A percentile compares a stretch with the other conserved stretches of the same genome.
Evolutionary conservation across 2,329 filamentous ascomycete genomes (phyloP).

Genomic region (Periconia digitata): DNA sequence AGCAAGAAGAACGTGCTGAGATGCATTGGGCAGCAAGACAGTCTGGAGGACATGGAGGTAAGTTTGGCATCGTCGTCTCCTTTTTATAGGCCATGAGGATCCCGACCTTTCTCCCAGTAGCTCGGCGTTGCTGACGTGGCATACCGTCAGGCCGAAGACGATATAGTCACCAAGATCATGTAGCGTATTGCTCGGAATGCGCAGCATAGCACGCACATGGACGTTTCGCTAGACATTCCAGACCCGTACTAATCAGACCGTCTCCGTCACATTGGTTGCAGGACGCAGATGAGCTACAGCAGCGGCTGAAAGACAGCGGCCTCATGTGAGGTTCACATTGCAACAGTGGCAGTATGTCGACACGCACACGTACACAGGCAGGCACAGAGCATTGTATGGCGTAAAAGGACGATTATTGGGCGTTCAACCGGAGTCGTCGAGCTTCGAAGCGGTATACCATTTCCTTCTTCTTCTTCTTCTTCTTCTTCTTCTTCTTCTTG

Average conservation of each 20-base stretch:
- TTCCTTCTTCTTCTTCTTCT: slow-evolving; percentile 12
- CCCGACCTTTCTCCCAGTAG: slow-evolving; percentile 21
- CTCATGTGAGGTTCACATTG: slow-evolving; percentile 25
- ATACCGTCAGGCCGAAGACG: slow-evolving; percentile 75
- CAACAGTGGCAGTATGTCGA: background rate
- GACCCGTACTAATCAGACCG: slow-evolving; percentile 31
- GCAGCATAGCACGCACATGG: slow-evolving; percentile 6
- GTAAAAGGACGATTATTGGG: slow-evolving; percentile 14
- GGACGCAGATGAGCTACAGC: slow-evolving; percentile 34
- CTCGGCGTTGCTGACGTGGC: slow-evolving; percentile 46
- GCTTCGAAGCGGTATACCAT: slow-evolving; percentile 30
- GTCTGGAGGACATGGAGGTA: slow-evolving; percentile 98
- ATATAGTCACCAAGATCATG: slow-evolving; percentile 84
- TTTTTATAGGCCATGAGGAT: slow-evolving; percentile 4
- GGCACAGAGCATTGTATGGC: slow-evolving; percentile 22
- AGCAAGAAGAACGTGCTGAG: slow-evolving; percentile 98
- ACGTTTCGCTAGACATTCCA: slow-evolving; percentile 11
- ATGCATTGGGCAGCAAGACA: slow-evolving; percentile 96
- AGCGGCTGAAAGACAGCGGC: slow-evolving; percentile 32
- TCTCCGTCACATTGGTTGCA: slow-evolving; percentile 18
- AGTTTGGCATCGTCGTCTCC: slow-evolving; percentile 49
- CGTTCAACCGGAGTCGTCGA: slow-evolving; percentile 12
- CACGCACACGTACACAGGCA: slow-evolving; percentile 7
- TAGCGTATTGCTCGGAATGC: slow-evolving; percentile 40
- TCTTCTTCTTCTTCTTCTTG: slow-evolving; percentile 12